Percentiles rank a stretch among this genome's conserved stretches.
phyloP scores from a whole-genome alignment of 306 rosid genomes.

The Medicago ruthenica region DNA sequence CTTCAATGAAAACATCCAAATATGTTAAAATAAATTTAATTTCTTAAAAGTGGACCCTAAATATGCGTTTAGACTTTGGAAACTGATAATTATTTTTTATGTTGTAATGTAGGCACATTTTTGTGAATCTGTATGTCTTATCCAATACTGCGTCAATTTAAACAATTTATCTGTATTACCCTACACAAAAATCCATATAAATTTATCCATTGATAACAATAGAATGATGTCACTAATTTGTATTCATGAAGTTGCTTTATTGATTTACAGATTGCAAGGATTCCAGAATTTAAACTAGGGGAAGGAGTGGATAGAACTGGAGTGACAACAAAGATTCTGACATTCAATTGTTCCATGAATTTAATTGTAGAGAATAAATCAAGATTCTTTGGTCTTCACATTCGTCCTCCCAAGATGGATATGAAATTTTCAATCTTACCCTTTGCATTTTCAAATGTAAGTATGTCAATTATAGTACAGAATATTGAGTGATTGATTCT shows the following conservation, averaged over 20 bases:
- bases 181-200: too few species aligned
- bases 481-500: slow-evolving; percentile 2
- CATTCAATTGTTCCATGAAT: slow-evolving; percentile 66
- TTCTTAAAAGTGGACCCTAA: too few species aligned
- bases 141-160: too few species aligned
- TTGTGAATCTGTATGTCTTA: too few species aligned
- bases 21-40: too few species aligned
- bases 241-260: background rate
- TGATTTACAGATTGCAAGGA: slow-evolving; percentile 58
- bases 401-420: slow-evolving; percentile 69
- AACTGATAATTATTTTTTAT: too few species aligned
- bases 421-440: slow-evolving; percentile 74
- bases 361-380: slow-evolving; percentile 75
- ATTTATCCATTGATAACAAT: too few species aligned
- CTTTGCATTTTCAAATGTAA: slow-evolving; percentile 69
- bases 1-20: too few species aligned
- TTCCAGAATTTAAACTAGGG: slow-evolving; percentile 66
- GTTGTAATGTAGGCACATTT: too few species aligned
- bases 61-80: too few species aligned
- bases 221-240: background rate
- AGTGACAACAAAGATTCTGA: slow-evolving; percentile 77
- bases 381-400: slow-evolving; percentile 80
- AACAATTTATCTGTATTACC: too few species aligned
- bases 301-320: slow-evolving; percentile 94
- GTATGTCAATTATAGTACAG: background rate